Percentiles rank a stretch among this genome's conserved stretches.
Evolutionary conservation across 23 red algal species (phyloP).

Genomic region (Gracilaria gracilis): DNA sequence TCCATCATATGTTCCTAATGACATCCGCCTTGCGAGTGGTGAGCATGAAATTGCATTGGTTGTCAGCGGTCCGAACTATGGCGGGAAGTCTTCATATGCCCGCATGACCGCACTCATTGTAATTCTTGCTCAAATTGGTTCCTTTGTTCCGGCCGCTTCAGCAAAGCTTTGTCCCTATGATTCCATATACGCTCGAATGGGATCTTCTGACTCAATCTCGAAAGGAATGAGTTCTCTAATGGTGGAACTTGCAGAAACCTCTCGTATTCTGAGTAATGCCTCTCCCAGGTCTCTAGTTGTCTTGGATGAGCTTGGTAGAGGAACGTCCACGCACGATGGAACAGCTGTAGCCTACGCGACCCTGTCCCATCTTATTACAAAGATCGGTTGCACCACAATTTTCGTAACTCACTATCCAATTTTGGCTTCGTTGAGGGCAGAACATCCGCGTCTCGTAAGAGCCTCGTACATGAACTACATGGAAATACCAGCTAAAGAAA

Average conservation of each 20-base stretch:
- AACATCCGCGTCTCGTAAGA: conserved; percentile 10
- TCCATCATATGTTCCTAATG: conserved; percentile 75
- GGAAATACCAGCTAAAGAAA: not conserved
- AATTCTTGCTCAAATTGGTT: conserved; percentile 96
- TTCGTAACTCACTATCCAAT: conserved; percentile 90
- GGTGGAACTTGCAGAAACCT: conserved; percentile 96
- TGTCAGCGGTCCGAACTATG: conserved; percentile 88
- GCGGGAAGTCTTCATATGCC: conserved; percentile 92
- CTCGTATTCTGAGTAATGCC: conserved; percentile 77
- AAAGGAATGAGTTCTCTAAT: conserved; percentile 93
- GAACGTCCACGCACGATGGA: conserved; percentile 96
- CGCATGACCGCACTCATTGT: conserved; percentile 84
- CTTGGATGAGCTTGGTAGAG: conserved; percentile 95
- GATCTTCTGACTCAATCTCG: conserved; percentile 83
- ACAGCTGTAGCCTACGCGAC: conserved; percentile 91
- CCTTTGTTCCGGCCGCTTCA: conserved; percentile 86
- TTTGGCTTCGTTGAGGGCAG: conserved; percentile 12
- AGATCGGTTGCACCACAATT: conserved; percentile 76
- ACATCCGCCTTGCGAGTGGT: conserved; percentile 55
- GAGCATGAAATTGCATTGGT: conserved; percentile 66
- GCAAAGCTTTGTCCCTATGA: conserved; percentile 77
- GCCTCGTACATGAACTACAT: conserved; percentile 62
- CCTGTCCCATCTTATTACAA: conserved; percentile 74
- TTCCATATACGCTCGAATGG: conserved; percentile 91
- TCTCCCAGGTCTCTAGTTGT: conserved; percentile 86